Percentiles rank a stretch among this genome's conserved stretches.
Conservation (phyloP, 495 filamentous ascomycete genomes). For the Aspergillus heteromorphus region DNA sequence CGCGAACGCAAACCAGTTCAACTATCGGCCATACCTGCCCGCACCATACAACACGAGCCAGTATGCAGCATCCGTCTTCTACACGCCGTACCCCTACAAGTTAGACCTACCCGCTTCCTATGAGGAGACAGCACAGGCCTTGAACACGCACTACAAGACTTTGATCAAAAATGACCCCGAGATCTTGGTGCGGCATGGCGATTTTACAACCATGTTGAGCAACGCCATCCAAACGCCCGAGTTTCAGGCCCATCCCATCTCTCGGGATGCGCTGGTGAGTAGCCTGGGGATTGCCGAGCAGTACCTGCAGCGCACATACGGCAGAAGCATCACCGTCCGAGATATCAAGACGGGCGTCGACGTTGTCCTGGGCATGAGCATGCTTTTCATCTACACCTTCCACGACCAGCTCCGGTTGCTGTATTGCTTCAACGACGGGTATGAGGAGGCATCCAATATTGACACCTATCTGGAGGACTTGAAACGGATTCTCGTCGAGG, state of each 20-base stretch:
- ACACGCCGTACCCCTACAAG: not conserved
- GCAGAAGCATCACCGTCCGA: not conserved
- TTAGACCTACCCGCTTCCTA: not conserved
- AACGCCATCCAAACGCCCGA: not conserved
- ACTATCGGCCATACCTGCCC: conserved; percentile 1
- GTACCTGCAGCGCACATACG: not conserved
- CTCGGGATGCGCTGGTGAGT: conserved; percentile 1
- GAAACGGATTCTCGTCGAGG: not conserved
- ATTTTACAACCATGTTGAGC: not conserved
- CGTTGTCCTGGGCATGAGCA: not conserved
- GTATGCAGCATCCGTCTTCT: not conserved
- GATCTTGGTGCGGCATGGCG: not conserved
- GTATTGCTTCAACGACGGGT: conserved; percentile 1
- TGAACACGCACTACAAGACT: not conserved
- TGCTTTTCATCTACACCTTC: conserved; percentile 1
- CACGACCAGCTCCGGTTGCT: conserved; percentile 1
- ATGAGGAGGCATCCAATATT: not conserved
- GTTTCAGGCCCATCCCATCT: not conserved
- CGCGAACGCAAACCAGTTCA: not conserved
- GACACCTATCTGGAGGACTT: not conserved
- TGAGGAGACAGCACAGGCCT: not conserved
- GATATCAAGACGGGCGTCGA: not conserved
- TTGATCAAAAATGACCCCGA: not conserved
- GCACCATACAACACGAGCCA: not conserved
- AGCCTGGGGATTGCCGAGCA: conserved; percentile 1